A percentile compares a stretch with the other conserved stretches of the same genome.
These are phyloP conservation scores for Hemerocallis citrina DNA, from an alignment of 106 monocot genomes.

Conservation along the genomic window DNA sequence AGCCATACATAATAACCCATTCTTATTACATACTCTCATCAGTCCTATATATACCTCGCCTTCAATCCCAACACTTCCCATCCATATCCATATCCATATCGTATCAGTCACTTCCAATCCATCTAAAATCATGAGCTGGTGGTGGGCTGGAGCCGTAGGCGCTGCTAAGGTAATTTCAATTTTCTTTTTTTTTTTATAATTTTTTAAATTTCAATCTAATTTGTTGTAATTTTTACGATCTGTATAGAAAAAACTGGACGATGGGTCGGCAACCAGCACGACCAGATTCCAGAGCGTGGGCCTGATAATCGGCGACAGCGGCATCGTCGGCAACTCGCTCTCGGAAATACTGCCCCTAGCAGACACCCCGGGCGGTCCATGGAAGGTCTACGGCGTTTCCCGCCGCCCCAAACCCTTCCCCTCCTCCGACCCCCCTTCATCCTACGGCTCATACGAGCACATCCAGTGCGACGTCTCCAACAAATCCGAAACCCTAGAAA, in stretches of 20 bases:
- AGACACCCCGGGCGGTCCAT: slow-evolving; percentile 91
- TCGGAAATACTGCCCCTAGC: slow-evolving; percentile 76
- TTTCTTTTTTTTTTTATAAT: too few species aligned
- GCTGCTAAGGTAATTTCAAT: too few species aligned
- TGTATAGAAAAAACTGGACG: slow-evolving; percentile 3
- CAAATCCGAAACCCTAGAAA: slow-evolving; percentile 31
- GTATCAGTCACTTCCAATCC: too few species aligned
- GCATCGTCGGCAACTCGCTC: slow-evolving; percentile 57
- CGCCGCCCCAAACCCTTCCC: slow-evolving; percentile 45
- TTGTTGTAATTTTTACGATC: too few species aligned
- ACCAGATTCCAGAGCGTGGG: slow-evolving; percentile 46
- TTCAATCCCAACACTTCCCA: too few species aligned
- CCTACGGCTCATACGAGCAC: slow-evolving; percentile 25
- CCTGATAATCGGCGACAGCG: slow-evolving; percentile 63
- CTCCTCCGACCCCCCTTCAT: slow-evolving; percentile 40
- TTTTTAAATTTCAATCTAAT: too few species aligned
- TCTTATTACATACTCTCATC: too few species aligned
- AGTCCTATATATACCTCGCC: too few species aligned
- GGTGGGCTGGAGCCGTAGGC: slow-evolving; percentile 95
- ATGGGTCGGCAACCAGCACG: background rate
- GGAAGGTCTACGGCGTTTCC: slow-evolving; percentile 72
- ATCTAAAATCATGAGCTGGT: slow-evolving; percentile 77
- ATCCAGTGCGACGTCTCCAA: slow-evolving; percentile 66
- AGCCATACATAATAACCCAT: too few species aligned
- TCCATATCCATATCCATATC: too few species aligned